Evolutionary conservation across 257 asterid genomes (phyloP), one percentile per base, ranked within the genome.

Genomic region (Solanum boliviense): DNA sequence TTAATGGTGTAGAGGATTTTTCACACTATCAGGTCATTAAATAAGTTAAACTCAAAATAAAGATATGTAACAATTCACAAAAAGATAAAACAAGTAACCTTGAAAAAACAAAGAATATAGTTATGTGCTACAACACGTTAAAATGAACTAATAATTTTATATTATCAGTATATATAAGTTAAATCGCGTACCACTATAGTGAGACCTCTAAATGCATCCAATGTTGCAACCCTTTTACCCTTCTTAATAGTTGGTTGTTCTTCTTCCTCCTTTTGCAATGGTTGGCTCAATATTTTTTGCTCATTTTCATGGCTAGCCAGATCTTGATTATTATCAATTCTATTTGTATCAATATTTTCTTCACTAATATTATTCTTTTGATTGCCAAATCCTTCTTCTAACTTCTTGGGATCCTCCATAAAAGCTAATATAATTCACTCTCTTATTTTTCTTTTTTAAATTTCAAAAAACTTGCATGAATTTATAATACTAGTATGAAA

Each of bases 201-300:
- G 88, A 94, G 98, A 58, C 98, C 98, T 90, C 98, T 90, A 41
- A 95, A 95, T 88, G 98, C 98, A 87, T 95, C 98, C 16, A 95
- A 91, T 31, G 98, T 94, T 38, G 98, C 95, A 73, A 95, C 89
- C 88, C 97, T 92, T 90, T 93, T 94, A 60, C 89, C 85, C 90
- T 92, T 93, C 90, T 91, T 92, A 52, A 89, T 39, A 73, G 16
- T 34, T 0, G 90, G 83, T 79, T 89, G 88, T 91, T 91, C 88
- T 87, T 91, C 93, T 44, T 91, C 93, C 46, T 86, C 34, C 2
- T 36, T 62, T 44, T 89, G 90, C 56, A 29, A 67, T 6, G 87
- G 56, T 56, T 25, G 62, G 38, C 89, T 85, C 56, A 75, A 67
- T 6, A 1, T 56, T 48, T 62, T 52, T 18, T 31, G 56, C 62